A percentile compares a stretch with the other conserved stretches of the same genome.
These are phyloP conservation scores for Ustilago hordei DNA, from an alignment of 1,284 basidiomycete species.

Conservation along the genomic window DNA sequence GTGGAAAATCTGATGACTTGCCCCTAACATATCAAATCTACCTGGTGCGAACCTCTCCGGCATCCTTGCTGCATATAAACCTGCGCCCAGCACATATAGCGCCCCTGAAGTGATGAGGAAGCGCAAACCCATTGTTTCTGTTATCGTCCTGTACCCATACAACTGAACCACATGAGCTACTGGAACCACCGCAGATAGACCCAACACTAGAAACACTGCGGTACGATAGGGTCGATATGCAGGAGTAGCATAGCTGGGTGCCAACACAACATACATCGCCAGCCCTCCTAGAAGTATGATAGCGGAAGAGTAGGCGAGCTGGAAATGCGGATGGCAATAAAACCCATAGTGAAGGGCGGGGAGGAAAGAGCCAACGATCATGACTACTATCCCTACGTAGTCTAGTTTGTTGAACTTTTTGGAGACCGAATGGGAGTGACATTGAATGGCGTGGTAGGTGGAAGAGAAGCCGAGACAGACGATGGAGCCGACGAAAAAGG, in stretches of 20 bases:
- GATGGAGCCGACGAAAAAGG: constrained; percentile 80
- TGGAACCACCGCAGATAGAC: constrained; percentile 80
- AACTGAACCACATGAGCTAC: constrained; percentile 75
- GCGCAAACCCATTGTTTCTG: constrained; percentile 59
- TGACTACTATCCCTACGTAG: constrained; percentile 73
- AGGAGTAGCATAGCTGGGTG: constrained; percentile 81
- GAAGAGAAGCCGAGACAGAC: constrained; percentile 82
- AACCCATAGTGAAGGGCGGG: constrained; percentile 65
- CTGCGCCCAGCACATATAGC: constrained; percentile 61
- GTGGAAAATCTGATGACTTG: constrained; percentile 76
- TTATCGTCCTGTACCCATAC: constrained; percentile 70
- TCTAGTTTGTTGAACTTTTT: constrained; percentile 60
- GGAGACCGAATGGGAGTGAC: constrained; percentile 78
- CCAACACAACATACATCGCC: constrained; percentile 81
- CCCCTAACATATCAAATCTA: constrained; percentile 79
- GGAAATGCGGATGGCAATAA: constrained; percentile 61
- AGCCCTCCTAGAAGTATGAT: constrained; percentile 77
- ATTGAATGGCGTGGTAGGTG: constrained; percentile 81
- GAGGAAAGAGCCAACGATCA: constrained; percentile 82
- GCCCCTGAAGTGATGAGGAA: constrained; percentile 55
- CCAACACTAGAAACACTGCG: constrained; percentile 82
- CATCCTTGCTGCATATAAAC: constrained; percentile 76
- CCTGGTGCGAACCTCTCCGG: constrained; percentile 84
- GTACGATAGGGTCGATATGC: constrained; percentile 83
- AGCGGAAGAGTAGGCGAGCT: constrained; percentile 63